A percentile compares a stretch with the other conserved stretches of the same genome.
These are phyloP conservation scores for Brassica rapa DNA, from an alignment of 345 rosid species.

Conservation along the genomic window DNA sequence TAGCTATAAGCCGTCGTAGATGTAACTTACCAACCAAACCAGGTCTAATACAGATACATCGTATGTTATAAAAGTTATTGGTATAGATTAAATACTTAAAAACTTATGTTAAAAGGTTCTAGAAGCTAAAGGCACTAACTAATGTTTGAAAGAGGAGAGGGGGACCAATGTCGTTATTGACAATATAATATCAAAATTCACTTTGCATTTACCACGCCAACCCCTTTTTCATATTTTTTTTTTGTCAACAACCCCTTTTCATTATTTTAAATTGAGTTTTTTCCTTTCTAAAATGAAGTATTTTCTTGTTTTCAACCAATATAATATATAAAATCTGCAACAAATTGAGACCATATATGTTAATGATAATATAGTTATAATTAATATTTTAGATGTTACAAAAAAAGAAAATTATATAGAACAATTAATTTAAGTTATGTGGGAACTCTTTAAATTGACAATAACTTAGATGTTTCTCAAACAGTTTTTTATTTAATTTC, in stretches of 20 bases:
- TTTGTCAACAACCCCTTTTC: background rate
- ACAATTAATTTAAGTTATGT: background rate
- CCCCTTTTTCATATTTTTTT: background rate
- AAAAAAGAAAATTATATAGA: too few species aligned
- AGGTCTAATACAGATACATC: background rate
- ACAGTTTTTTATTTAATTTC: background rate
- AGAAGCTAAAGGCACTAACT: conserved; percentile 18
- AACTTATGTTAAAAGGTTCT: background rate
- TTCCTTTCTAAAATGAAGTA: background rate
- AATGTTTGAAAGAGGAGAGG: conserved; percentile 6
- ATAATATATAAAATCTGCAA: background rate
- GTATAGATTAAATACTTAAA: background rate
- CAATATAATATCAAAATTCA: conserved; percentile 14
- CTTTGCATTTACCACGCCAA: conserved; percentile 28
- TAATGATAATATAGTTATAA: background rate
- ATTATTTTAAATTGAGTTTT: background rate
- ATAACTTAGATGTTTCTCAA: background rate
- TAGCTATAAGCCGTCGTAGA: background rate
- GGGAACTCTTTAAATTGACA: background rate
- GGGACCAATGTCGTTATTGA: background rate
- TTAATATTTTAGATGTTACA: background rate
- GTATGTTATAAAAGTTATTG: background rate
- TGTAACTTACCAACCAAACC: background rate
- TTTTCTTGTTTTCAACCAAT: background rate
- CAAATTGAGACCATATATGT: background rate